phyloP scores from a whole-genome alignment of 345 rosid species.

The Dimocarpus longan region DNA sequence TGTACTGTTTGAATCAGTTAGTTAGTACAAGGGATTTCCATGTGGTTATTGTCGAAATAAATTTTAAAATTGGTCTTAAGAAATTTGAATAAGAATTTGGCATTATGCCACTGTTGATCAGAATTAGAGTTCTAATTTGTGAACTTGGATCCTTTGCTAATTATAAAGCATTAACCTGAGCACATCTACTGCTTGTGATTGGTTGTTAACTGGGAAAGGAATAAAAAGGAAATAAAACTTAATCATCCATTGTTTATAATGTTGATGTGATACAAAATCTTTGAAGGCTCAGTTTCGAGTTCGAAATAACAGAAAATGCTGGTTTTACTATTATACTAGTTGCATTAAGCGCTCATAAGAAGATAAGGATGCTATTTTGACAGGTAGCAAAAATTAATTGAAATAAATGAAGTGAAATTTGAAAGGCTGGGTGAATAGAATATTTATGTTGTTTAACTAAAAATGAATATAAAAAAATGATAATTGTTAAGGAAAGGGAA shows the following conservation, averaged over 20 bases:
- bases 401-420: background rate
- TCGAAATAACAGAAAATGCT: background rate
- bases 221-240: background rate
- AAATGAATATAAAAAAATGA: background rate
- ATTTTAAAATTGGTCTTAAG: background rate
- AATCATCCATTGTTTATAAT: background rate
- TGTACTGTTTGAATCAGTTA: background rate
- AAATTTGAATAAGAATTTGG: background rate
- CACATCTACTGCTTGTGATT: background rate
- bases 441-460: background rate
- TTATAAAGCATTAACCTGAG: background rate
- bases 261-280: background rate
- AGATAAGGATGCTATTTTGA: background rate
- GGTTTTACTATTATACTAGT: background rate
- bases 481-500: background rate
- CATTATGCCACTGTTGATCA: background rate
- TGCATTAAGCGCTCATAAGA: background rate
- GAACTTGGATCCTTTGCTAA: background rate
- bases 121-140: background rate
- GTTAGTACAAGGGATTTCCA: background rate
- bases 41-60: background rate
- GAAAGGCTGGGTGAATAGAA: background rate
- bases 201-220: background rate
- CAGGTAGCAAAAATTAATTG: background rate
- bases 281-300: background rate